phyloP scores from a whole-genome alignment of 148 eudicot genomes.

The Persicaria maculosa region DNA sequence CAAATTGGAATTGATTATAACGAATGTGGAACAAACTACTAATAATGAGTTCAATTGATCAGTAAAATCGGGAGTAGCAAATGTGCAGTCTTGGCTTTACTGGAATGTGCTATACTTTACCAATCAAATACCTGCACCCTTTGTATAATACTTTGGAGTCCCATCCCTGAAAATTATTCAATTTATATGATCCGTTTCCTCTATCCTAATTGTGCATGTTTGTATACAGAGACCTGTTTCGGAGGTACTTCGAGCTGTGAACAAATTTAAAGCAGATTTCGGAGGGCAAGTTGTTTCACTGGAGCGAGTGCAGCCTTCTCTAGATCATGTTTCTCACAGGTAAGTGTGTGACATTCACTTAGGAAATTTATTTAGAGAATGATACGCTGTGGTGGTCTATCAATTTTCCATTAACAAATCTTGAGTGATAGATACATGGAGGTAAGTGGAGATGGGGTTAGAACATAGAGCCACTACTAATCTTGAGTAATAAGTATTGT shows the following conservation, averaged over 20 bases:
- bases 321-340: conserved; percentile 99
- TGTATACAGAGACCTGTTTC: conserved; percentile 63
- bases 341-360: conserved; percentile 16
- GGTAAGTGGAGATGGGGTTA: neutral
- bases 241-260: conserved; percentile 78
- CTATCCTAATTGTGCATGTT: neutral
- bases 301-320: conserved; percentile 95
- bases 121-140: neutral
- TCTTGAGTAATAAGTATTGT: neutral
- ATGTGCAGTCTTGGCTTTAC: neutral
- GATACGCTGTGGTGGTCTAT: neutral
- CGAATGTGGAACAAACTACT: neutral
- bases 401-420: conserved; percentile 2
- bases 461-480: neutral
- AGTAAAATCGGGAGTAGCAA: neutral
- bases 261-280: conserved; percentile 86
- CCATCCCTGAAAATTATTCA: no score
- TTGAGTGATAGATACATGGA: neutral
- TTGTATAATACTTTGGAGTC: neutral
- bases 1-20: neutral
- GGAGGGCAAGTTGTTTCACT: conserved; percentile 81
- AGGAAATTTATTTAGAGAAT: neutral
- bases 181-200: neutral
- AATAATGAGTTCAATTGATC: neutral
- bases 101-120: neutral